phyloP scores from a whole-genome alignment of 495 filamentous ascomycete species.

The Penicillium arizonense region DNA sequence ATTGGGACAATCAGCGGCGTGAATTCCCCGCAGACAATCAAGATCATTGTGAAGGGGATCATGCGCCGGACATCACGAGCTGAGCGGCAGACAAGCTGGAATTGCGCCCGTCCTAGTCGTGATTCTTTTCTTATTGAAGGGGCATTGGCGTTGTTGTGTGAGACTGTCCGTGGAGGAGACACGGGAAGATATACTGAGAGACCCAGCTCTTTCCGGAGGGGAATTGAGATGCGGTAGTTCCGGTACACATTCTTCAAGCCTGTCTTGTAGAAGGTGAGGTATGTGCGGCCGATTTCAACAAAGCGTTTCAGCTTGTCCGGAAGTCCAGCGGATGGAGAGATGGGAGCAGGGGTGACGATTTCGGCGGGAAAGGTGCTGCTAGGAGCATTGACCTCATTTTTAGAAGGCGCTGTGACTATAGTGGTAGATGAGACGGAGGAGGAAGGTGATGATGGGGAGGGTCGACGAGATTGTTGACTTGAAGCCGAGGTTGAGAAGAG shows the following conservation, averaged over 20 bases:
- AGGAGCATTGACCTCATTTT: constrained; percentile 38
- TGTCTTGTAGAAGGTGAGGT: constrained; percentile 78
- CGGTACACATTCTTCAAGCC: constrained; percentile 68
- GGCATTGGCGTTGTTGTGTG: neutral
- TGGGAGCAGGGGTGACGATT: constrained; percentile 24
- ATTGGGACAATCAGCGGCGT: constrained; percentile 72
- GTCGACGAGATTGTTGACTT: constrained; percentile 5
- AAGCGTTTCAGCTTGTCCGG: constrained; percentile 35
- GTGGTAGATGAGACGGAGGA: constrained; percentile 7
- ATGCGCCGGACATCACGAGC: constrained; percentile 69
- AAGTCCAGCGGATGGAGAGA: constrained; percentile 17
- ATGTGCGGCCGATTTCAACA: constrained; percentile 43
- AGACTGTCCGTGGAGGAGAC: constrained; percentile 27
- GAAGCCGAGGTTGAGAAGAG: constrained; percentile 22
- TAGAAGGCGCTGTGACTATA: constrained; percentile 8
- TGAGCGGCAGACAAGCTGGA: constrained; percentile 64
- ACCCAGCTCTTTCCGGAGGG: constrained; percentile 32
- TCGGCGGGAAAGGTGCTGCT: constrained; percentile 37
- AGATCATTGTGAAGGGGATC: constrained; percentile 68
- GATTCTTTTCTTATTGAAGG: neutral
- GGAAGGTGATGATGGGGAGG: constrained; percentile 12
- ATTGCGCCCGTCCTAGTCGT: constrained; percentile 54
- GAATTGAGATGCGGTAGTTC: constrained; percentile 45
- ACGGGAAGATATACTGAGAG: constrained; percentile 32
- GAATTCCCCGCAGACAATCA: constrained; percentile 79